Conservation (phyloP, 2,329 filamentous ascomycete species). For the Diaporthe caulivora region DNA sequence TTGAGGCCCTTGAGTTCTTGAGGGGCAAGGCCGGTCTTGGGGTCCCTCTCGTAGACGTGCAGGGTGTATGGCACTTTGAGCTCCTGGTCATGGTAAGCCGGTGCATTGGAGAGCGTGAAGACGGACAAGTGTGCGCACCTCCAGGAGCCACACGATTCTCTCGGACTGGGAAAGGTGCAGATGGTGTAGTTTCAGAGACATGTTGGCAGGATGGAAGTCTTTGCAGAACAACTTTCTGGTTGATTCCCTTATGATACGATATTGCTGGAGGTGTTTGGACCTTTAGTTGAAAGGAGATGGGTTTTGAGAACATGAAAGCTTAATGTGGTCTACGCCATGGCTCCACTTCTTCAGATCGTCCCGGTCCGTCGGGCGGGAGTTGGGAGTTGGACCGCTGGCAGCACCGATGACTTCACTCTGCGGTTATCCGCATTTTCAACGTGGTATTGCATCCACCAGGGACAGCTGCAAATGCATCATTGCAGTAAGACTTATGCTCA, state of each 20-base stretch:
- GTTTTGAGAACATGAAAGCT: neutral
- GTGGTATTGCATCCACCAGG: neutral
- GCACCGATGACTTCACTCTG: conserved; percentile 8
- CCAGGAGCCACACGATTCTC: conserved; percentile 73
- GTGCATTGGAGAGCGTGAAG: neutral
- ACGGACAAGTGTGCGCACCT: conserved; percentile 48
- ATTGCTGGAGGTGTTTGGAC: neutral
- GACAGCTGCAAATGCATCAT: neutral
- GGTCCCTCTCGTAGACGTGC: conserved; percentile 48
- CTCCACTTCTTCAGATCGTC: neutral
- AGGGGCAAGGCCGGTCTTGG: conserved; percentile 47
- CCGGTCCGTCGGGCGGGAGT: conserved; percentile 8
- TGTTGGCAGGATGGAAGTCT: neutral
- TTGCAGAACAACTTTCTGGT: neutral
- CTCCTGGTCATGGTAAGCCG: conserved; percentile 52
- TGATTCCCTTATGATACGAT: neutral
- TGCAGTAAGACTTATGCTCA: conserved; percentile 9
- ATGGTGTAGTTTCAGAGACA: conserved; percentile 61
- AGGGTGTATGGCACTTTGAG: conserved; percentile 65
- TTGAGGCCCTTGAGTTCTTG: conserved; percentile 57
- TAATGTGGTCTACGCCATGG: neutral
- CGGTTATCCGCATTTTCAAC: neutral
- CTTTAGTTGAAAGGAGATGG: neutral
- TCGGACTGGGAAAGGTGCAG: conserved; percentile 72
- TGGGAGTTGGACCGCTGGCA: neutral